Percentiles rank a stretch among this genome's conserved stretches.
phyloP scores from a whole-genome alignment of 2,329 filamentous ascomycete species.

The Aspergillus sp. region DNA sequence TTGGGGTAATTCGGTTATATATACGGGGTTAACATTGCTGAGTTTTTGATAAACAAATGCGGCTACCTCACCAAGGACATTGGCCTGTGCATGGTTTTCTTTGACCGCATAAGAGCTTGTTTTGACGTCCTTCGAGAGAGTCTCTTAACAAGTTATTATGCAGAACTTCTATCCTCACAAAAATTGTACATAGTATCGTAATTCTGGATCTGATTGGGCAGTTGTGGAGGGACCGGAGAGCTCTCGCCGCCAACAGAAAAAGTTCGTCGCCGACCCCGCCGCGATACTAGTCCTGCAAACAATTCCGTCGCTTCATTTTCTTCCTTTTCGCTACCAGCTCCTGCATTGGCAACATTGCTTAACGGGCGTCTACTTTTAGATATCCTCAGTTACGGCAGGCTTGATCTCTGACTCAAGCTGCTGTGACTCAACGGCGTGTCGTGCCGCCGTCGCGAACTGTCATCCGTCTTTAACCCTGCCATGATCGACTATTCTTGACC shows the following conservation, averaged over 20 bases:
- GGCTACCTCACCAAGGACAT: no score
- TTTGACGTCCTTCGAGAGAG: no score
- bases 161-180: no score
- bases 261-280: conserved; percentile 23
- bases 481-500: conserved; percentile 30
- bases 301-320: conserved; percentile 5
- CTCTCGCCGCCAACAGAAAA: not conserved
- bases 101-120: no score
- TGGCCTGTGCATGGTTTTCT: no score
- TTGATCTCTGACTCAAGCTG: not conserved
- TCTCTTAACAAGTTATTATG: no score
- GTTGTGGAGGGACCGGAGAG: no score
- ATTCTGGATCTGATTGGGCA: not conserved
- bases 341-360: not conserved
- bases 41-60: no score
- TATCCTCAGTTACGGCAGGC: not conserved
- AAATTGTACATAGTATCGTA: no score
- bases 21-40: no score
- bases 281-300: conserved; percentile 12
- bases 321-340: not conserved
- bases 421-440: conserved; percentile 3
- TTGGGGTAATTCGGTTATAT: no score
- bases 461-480: conserved; percentile 22
- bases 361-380: no score
- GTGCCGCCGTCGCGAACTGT: conserved; percentile 14